These are phyloP conservation scores for Retiboletus flavoniger DNA, from an alignment of 1,284 basidiomycete species.

Conservation along the genomic window DNA sequence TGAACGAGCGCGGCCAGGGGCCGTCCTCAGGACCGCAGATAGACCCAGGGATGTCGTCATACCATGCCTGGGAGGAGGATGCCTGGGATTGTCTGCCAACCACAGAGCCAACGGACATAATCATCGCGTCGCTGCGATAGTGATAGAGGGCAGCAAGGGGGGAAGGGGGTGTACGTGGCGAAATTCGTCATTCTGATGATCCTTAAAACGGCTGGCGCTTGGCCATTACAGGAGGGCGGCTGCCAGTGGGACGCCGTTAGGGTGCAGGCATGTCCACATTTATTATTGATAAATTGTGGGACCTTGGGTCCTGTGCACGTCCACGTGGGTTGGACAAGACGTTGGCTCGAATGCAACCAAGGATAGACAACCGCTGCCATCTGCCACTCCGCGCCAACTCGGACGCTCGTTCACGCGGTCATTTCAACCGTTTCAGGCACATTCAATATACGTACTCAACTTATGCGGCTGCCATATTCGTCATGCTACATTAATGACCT, in stretches of 20 bases:
- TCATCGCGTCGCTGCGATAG: conserved; percentile 18
- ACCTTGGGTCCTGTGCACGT: conserved; percentile 19
- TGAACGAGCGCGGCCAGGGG: conserved; percentile 60
- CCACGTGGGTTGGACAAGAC: conserved; percentile 28
- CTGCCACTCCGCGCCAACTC: conserved; percentile 12
- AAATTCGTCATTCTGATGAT: conserved; percentile 4
- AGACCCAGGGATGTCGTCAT: conserved; percentile 56
- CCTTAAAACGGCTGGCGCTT: conserved; percentile 35
- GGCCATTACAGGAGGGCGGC: conserved; percentile 22
- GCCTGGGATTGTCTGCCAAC: conserved; percentile 29
- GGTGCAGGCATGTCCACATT: conserved; percentile 22
- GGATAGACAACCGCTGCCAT: conserved; percentile 18
- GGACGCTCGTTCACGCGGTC: conserved; percentile 27
- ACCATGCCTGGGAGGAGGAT: conserved; percentile 40
- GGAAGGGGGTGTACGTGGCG: conserved; percentile 1
- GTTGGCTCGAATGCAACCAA: conserved; percentile 13
- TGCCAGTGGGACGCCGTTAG: conserved; percentile 19
- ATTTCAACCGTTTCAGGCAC: conserved; percentile 20
- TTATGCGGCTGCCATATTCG: neutral
- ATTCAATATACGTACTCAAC: conserved; percentile 14
- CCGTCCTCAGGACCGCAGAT: conserved; percentile 59
- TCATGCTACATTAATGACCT: conserved; percentile 28
- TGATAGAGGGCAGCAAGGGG: conserved; percentile 1
- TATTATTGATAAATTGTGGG: conserved; percentile 27
- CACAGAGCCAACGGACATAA: conserved; percentile 19